These are phyloP conservation scores for Trichoderma hamatum DNA, from an alignment of 2,329 filamentous ascomycete species.

Conservation along the genomic window DNA sequence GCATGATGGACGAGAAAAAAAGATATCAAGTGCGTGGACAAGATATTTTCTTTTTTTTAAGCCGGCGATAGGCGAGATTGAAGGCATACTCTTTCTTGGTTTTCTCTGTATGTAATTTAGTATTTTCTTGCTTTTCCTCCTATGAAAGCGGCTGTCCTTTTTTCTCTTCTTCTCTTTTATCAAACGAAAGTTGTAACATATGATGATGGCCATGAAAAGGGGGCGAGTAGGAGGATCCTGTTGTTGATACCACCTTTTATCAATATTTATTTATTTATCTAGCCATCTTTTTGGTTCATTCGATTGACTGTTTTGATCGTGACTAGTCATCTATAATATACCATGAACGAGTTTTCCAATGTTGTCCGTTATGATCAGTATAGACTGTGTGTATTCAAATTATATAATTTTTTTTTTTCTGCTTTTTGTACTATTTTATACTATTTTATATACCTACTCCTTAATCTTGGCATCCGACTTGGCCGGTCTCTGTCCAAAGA, in stretches of 20 bases:
- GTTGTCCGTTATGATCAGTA: not conserved
- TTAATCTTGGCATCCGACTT: constrained; percentile 77
- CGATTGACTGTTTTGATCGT: not conserved
- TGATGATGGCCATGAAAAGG: constrained; percentile 12
- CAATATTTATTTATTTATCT: not conserved
- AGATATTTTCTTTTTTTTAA: not conserved
- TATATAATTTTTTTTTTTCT: not conserved
- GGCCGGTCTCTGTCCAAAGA: constrained; percentile 82
- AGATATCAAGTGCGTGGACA: not conserved
- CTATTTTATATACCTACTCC: constrained; percentile 38
- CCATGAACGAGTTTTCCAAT: not conserved
- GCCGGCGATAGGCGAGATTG: constrained; percentile 6
- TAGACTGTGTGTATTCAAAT: not conserved
- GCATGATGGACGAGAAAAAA: constrained; percentile 14
- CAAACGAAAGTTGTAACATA: constrained; percentile 3
- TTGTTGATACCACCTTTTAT: constrained; percentile 24
- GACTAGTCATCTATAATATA: not conserved
- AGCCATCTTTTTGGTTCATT: not conserved
- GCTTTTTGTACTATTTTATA: not conserved
- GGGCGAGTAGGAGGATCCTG: constrained; percentile 1
- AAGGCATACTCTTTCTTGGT: constrained; percentile 1
- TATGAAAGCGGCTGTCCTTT: constrained; percentile 16
- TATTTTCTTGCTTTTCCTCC: constrained; percentile 3
- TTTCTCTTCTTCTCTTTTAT: constrained; percentile 3
- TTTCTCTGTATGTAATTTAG: constrained; percentile 24